phyloP scores from a whole-genome alignment of 768 basidiomycete genomes.

The Paxillus involutus region DNA sequence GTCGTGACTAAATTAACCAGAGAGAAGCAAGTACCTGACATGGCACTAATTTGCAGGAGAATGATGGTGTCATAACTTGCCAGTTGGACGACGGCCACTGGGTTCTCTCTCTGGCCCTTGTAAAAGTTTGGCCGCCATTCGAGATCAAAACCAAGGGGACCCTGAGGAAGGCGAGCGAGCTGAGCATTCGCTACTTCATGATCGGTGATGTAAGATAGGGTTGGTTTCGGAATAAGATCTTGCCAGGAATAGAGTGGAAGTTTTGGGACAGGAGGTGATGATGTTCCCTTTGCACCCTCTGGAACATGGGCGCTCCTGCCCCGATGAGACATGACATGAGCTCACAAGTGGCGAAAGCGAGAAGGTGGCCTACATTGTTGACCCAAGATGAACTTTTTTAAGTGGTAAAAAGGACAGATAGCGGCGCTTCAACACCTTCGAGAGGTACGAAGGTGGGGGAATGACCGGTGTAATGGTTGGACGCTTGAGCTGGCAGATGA shows the following conservation, averaged over 20 bases:
- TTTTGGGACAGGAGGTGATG: background rate
- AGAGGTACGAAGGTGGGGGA: no score
- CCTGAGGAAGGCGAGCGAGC: slow-evolving; percentile 21
- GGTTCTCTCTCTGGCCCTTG: slow-evolving; percentile 59
- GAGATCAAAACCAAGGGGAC: slow-evolving; percentile 64
- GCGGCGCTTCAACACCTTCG: no score
- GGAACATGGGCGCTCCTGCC: background rate
- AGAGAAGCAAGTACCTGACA: slow-evolving; percentile 39
- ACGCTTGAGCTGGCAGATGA: slow-evolving; percentile 2
- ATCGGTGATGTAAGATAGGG: slow-evolving; percentile 33
- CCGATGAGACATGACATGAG: background rate
- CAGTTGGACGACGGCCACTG: slow-evolving; percentile 73
- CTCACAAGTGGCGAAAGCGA: background rate
- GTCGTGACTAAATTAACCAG: background rate
- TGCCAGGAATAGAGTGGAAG: slow-evolving; percentile 23
- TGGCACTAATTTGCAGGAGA: slow-evolving; percentile 64
- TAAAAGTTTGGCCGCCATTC: slow-evolving; percentile 72
- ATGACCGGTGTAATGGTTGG: background rate
- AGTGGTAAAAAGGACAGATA: background rate
- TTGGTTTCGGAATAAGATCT: slow-evolving; percentile 6
- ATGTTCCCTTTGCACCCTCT: background rate
- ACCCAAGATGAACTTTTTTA: background rate
- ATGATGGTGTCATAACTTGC: slow-evolving; percentile 54
- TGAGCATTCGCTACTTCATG: slow-evolving; percentile 27
- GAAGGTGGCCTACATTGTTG: background rate